phyloP scores from a whole-genome alignment of 352 stramenopile genomes.

The Aphanomyces stellatus region DNA sequence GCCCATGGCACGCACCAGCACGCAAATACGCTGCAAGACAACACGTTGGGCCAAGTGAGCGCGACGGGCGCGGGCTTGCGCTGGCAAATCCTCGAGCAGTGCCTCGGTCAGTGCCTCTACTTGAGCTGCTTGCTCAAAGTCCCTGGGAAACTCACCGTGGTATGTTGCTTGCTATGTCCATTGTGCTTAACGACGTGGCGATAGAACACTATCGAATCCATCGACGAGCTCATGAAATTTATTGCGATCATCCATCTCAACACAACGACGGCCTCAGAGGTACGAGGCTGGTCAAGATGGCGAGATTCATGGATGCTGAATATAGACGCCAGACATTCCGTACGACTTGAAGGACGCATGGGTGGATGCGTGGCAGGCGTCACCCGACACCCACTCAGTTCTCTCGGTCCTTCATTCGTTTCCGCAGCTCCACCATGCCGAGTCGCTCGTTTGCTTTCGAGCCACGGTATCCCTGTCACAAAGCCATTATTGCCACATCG shows the following conservation, averaged over 20 bases:
- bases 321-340: no score
- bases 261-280: slow-evolving; percentile 13
- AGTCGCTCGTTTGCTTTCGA: slow-evolving; percentile 60
- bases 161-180: not conserved
- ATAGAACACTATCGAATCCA: slow-evolving; percentile 58
- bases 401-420: slow-evolving; percentile 38
- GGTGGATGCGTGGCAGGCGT: not conserved
- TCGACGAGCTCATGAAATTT: slow-evolving; percentile 65
- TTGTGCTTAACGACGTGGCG: not conserved
- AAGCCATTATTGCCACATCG: not conserved
- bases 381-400: not conserved
- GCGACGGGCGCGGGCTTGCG: slow-evolving; percentile 46
- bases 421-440: slow-evolving; percentile 46
- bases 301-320: no score
- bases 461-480: no score
- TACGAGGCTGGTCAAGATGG: no score
- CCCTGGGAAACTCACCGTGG: slow-evolving; percentile 1
- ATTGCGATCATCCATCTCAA: slow-evolving; percentile 77
- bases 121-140: slow-evolving; percentile 46
- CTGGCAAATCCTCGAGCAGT: slow-evolving; percentile 65
- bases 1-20: slow-evolving; percentile 50
- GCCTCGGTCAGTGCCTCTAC: slow-evolving; percentile 60
- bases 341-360: not conserved
- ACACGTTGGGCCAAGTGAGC: slow-evolving; percentile 57
- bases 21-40: slow-evolving; percentile 61